These are phyloP conservation scores for Marasmius sp. DNA, from an alignment of 1,284 basidiomycete genomes.

Conservation along the genomic window DNA sequence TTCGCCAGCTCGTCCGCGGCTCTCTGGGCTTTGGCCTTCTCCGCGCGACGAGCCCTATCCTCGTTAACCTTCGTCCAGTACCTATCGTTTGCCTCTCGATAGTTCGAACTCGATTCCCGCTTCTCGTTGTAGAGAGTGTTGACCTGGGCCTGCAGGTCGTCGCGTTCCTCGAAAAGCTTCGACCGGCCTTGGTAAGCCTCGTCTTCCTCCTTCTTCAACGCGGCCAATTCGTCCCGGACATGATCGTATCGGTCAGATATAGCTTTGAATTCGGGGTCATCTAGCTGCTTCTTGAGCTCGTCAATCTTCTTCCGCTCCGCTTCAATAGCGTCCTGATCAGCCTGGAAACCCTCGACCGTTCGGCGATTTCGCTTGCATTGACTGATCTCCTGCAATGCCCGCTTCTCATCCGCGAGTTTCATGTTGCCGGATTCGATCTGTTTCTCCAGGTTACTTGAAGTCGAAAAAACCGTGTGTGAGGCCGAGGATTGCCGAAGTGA, in stretches of 20 bases:
- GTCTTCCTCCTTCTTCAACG: conserved; percentile 84
- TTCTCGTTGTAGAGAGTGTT: conserved; percentile 79
- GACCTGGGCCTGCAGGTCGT: conserved; percentile 67
- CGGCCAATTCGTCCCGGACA: conserved; percentile 86
- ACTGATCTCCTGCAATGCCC: conserved; percentile 88
- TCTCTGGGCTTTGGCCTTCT: conserved; percentile 79
- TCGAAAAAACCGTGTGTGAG: conserved; percentile 6
- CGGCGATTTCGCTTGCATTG: conserved; percentile 70
- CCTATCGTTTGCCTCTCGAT: conserved; percentile 80
- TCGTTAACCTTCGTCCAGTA: conserved; percentile 83
- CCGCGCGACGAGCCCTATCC: conserved; percentile 82
- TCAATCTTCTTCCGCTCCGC: conserved; percentile 76
- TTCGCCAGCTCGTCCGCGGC: conserved; percentile 83
- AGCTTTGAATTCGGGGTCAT: conserved; percentile 90
- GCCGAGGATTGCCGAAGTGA: no score
- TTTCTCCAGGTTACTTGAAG: conserved; percentile 73
- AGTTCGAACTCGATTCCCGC: conserved; percentile 70
- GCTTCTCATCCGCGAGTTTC: conserved; percentile 96
- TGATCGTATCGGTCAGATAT: conserved; percentile 80
- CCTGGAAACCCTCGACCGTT: conserved; percentile 77
- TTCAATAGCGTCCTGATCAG: conserved; percentile 80
- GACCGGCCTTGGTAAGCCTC: conserved; percentile 81
- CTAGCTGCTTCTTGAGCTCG: conserved; percentile 82
- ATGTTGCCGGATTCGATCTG: conserved; percentile 91
- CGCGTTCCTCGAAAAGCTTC: conserved; percentile 90